Evolutionary conservation across 495 filamentous ascomycete genomes (phyloP), one percentile per base, ranked within the genome.

Genomic region (Penicillium ucsense): DNA sequence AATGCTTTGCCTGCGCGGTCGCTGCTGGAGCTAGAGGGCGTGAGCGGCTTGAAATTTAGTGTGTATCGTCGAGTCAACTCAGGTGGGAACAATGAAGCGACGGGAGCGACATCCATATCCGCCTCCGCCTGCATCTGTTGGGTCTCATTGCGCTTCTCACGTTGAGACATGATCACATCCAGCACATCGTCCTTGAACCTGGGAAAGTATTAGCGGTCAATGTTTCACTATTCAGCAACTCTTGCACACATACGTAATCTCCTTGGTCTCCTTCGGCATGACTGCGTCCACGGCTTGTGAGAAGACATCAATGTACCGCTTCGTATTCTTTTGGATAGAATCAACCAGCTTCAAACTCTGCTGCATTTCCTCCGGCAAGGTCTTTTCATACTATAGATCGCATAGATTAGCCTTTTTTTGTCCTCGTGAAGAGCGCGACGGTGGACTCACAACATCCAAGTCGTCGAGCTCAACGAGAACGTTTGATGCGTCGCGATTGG

Each of bases 151-250:
- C 90, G 84, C 60, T 84, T 85, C 47, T 85, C 79, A 52, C 92
- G 84, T 64, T 94, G 88, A 6, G 86, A 85, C 81, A 95, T 90
- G 53, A 98, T 87, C 30, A 97, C 85, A 67, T 98, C 92, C 28
- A 98, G 76, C 10, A 98, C 94, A 63, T 98, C 92, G 54, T 95
- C 89, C 64, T 96, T 96, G 73, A 94, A 96, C 35, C 85, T 89
- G 53, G 4, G 28, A 4, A 20, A n/a, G 8, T 39, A 11, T 62
- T 49, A 56, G 47, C 36, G 27, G 29, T 20, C 35, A 37, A 33
- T 27, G 8, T n/a, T 31, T 7, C 31, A 30, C 9, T 31, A 5
- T 12, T 6, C 20, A 10, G 37, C 9, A 2, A 10, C 28, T 20
- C 20, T 6, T 3, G 32, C 31, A n/a, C 41, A 53, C 83, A 43